Base-by-base conservation (phyloP, 805 yeast genomes). In the Saccharomycopsis fibuligera region DNA sequence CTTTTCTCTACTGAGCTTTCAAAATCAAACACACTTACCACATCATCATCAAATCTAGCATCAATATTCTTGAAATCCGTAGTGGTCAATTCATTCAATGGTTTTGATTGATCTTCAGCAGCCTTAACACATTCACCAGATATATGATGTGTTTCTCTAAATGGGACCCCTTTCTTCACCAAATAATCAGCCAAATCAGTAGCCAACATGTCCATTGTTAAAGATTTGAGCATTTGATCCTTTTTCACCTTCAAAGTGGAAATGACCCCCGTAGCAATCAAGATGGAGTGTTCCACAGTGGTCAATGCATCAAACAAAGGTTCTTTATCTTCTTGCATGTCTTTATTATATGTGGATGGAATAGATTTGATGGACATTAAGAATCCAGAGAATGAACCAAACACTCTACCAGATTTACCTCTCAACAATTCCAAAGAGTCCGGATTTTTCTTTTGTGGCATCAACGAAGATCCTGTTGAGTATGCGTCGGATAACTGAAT, bases 401-500 rank as follows among this genome's bases (percentile, higher is more conserved):
- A 90, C 4, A 88, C 96, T 67, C 99, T 83, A 47, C 99, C 99
- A 9, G 95, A 82, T 69, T 93, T 93, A 51, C 99, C 99, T 68
- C 99, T 79, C 62, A 95, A 75, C 54, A 93, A 75, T 70, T 93
- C 99, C 57, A 93, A 73, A 25, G 96, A 86, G 66, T 93, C 99
- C 2, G 99, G 96, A 70, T 93, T 93, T 69, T 93, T 93, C 81
- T 93, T 93, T 69, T 93, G 99, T 22, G 99, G 99, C 99, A 93
- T 93, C 63, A 93, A 75, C 24, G 96, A 88, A 5, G 97, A 88
- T 12, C 99, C 99, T 6, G 99, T 93, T 1, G 99, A 93, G 68
- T 93, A 93, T 23, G 99, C 98, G 64, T 93, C 99, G 10, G 96
- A 95, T 45, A 90, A 77, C 65, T 86, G 81, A 54, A 93, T 74